Evolutionary conservation across 2,329 filamentous ascomycete genomes (phyloP).

Genomic region (Tolypocladium tropicale): DNA sequence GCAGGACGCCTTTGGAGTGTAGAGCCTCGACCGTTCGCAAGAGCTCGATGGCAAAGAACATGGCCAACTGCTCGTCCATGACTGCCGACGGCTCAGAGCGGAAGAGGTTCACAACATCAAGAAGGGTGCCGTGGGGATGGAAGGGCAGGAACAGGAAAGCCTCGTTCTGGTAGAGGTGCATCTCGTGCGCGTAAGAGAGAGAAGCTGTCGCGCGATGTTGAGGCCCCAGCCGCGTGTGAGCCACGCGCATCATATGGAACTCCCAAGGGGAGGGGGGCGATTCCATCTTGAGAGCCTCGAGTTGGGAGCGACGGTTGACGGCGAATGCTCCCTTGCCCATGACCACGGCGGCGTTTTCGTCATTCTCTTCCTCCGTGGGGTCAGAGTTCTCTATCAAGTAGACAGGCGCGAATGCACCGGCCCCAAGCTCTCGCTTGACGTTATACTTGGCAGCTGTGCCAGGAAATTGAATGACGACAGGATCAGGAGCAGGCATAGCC

Average conservation of each 20-base stretch:
- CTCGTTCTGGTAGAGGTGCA: constrained; percentile 87
- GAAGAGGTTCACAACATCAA: constrained; percentile 89
- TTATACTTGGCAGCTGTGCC: constrained; percentile 59
- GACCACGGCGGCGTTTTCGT: constrained; percentile 33
- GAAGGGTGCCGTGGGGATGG: constrained; percentile 78
- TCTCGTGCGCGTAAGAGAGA: constrained; percentile 73
- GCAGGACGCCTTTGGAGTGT: constrained; percentile 68
- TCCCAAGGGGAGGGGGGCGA: constrained; percentile 84
- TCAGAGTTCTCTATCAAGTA: constrained; percentile 76
- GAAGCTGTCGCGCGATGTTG: constrained; percentile 64
- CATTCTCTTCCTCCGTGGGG: constrained; percentile 32
- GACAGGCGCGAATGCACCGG: constrained; percentile 89
- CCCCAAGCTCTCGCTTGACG: constrained; percentile 76
- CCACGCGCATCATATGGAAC: constrained; percentile 86
- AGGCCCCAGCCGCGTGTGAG: constrained; percentile 64
- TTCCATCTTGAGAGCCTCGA: constrained; percentile 94
- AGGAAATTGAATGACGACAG: constrained; percentile 58
- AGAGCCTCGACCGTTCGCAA: constrained; percentile 82
- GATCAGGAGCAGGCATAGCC: constrained; percentile 43
- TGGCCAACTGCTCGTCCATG: constrained; percentile 84
- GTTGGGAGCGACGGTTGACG: constrained; percentile 40
- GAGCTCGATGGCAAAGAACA: constrained; percentile 92
- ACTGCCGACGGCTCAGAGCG: constrained; percentile 59
- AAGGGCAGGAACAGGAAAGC: constrained; percentile 83
- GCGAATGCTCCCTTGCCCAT: constrained; percentile 55